Evolutionary conservation across 345 rosid genomes (phyloP), one percentile per base, ranked within the genome.

Genomic region (Psidium friedrichsthalianum): DNA sequence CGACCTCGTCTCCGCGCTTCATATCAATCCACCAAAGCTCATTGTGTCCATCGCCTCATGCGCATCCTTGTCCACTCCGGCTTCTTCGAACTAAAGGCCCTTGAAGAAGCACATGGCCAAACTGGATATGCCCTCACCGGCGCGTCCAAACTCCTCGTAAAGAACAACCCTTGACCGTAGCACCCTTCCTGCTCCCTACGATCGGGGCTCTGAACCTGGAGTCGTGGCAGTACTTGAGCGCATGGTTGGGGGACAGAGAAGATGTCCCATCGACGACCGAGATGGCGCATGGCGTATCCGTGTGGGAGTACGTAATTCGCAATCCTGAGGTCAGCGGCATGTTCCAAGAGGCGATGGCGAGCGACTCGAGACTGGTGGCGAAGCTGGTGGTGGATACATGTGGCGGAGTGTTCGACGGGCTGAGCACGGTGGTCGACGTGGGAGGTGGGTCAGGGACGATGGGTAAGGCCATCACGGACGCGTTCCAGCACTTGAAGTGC

Each of bases 361-460:
- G 88, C 0, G 93, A 93, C 69, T 51, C 88, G 20, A 51, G 24
- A 1, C 6, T 92, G 7, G 78, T 85, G 15, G 56, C 52, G 5
- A 25, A 32, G 6, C 69, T 85, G 18, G 14, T 90, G 64, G 53
- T 69, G 5, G 84, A 80, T 9, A 47, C 47, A 29, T 24, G 27
- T 10, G 61, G 61, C 12, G 14, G 44, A 3, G 42, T 84, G 12
- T 89, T 89, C 32, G 87, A 89, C 36, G 91, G 89, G 58, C 36
- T 87, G 84, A 51, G 24, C 2, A 86, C 90, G 1, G 32, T 90
- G 44, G 91, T 90, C 27, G 91, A 90, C 76, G 89, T 89, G 13
- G 90, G 91, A 2, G 91, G 89, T 2, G 90, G 90, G n/a, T 87
- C 88, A 0, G 90, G 90, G 56, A 86, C n/a, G 9, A 24, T 84